Evolutionary conservation across 1,284 basidiomycete genomes (phyloP).

Genomic region (Cutaneotrichosporon arboriforme): DNA sequence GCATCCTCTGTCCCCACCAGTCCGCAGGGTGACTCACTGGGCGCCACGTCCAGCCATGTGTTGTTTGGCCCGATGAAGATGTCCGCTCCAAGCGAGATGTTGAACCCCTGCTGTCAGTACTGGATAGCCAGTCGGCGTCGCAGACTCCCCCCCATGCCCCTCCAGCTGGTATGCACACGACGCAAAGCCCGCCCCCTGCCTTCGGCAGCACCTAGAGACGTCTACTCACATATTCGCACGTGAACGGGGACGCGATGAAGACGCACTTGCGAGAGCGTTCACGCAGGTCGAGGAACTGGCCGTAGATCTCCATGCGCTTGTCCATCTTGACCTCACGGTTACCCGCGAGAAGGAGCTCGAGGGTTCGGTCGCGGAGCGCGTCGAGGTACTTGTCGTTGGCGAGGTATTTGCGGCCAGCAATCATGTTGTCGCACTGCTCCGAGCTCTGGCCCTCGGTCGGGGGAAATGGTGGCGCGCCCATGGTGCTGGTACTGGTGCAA

Average conservation of each 20-base stretch:
- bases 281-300: conserved; percentile 17
- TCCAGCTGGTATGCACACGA: too few relatives aligned
- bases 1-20: background rate
- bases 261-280: conserved; percentile 9
- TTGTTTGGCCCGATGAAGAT: conserved; percentile 41
- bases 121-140: background rate
- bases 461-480: background rate
- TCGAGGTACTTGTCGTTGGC: conserved; percentile 33
- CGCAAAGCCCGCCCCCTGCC: background rate
- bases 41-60: conserved; percentile 41
- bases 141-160: background rate
- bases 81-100: conserved; percentile 40
- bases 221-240: conserved; percentile 43
- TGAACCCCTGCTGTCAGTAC: conserved; percentile 36
- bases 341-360: conserved; percentile 19
- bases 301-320: conserved; percentile 22
- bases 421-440: conserved; percentile 22
- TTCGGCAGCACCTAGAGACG: background rate
- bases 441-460: background rate
- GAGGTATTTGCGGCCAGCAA: conserved; percentile 30
- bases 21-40: conserved; percentile 25
- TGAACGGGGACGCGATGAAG: conserved; percentile 25
- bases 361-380: conserved; percentile 19
- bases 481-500: background rate
- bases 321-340: conserved; percentile 23